Conservation (phyloP, 257 asterid genomes). For the Euphrasia confusa region DNA sequence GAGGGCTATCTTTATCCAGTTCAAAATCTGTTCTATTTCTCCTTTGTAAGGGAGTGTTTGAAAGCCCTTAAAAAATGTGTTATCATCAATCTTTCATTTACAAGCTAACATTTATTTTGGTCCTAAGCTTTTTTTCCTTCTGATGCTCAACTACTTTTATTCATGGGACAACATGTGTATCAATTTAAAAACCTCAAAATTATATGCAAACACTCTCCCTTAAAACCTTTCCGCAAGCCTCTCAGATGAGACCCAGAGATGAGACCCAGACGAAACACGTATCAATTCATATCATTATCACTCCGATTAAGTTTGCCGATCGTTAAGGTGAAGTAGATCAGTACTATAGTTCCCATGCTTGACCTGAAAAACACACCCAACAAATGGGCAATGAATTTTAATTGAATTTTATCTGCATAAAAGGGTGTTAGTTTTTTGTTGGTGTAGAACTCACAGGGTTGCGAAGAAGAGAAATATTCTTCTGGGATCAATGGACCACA, state of each 20-base stretch:
- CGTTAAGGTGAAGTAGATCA: slow-evolving; percentile 39
- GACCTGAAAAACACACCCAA: slow-evolving; percentile 28
- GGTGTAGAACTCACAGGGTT: slow-evolving; percentile 40
- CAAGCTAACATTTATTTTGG: background rate
- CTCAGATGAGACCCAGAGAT: background rate
- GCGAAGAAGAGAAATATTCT: slow-evolving; percentile 60
- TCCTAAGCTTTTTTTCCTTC: background rate
- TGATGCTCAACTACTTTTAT: background rate
- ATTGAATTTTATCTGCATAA: background rate
- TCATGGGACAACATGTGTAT: background rate
- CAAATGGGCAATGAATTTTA: background rate
- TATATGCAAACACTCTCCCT: background rate
- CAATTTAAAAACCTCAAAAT: background rate
- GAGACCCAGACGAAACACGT: background rate
- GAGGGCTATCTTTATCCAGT: background rate
- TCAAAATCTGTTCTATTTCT: background rate
- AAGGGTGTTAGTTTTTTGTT: too few species aligned
- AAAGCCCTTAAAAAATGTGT: background rate
- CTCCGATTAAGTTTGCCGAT: slow-evolving; percentile 23
- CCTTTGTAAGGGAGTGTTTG: background rate
- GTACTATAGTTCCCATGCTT: slow-evolving; percentile 38
- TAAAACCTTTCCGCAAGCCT: background rate
- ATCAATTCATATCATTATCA: slow-evolving; percentile 16
- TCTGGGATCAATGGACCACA: slow-evolving; percentile 48
- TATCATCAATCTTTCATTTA: background rate